Conservation (phyloP, 1,284 basidiomycete species). For the Cutaneotrichosporon sp. region DNA sequence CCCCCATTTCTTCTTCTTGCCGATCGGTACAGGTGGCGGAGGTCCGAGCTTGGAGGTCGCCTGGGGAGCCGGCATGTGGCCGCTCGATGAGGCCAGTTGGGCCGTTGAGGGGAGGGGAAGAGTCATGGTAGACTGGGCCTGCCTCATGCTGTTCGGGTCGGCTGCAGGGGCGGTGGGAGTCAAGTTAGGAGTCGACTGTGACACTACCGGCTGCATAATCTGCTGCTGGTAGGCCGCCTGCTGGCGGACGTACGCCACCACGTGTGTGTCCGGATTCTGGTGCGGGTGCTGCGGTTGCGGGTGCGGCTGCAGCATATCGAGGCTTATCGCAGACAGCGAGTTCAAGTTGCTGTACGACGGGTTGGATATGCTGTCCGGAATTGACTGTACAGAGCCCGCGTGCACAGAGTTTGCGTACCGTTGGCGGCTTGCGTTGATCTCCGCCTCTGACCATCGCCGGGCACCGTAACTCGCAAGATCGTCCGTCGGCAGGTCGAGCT, state of each 20-base stretch:
- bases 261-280: conserved; percentile 22
- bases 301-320: conserved; percentile 9
- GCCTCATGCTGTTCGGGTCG: conserved; percentile 4
- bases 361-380: conserved; percentile 25
- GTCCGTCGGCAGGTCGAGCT: conserved; percentile 53
- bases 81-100: neutral
- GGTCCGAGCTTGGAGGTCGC: conserved; percentile 17
- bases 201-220: conserved; percentile 8
- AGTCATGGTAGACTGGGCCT: conserved; percentile 1
- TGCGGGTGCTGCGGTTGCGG: conserved; percentile 6
- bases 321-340: conserved; percentile 23
- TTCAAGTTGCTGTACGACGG: conserved; percentile 23
- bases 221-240: conserved; percentile 32
- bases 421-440: conserved; percentile 2
- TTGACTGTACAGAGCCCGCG: conserved; percentile 11
- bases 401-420: neutral
- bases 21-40: conserved; percentile 14
- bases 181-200: conserved; percentile 20
- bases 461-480: conserved; percentile 52
- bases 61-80: neutral
- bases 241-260: conserved; percentile 34
- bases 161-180: conserved; percentile 1
- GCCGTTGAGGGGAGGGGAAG: neutral
- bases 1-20: conserved; percentile 55
- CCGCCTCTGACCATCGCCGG: conserved; percentile 29